A percentile compares a stretch with the other conserved stretches of the same genome.
Conservation (phyloP, 495 filamentous ascomycete species). For the Oidiodendron maius region DNA sequence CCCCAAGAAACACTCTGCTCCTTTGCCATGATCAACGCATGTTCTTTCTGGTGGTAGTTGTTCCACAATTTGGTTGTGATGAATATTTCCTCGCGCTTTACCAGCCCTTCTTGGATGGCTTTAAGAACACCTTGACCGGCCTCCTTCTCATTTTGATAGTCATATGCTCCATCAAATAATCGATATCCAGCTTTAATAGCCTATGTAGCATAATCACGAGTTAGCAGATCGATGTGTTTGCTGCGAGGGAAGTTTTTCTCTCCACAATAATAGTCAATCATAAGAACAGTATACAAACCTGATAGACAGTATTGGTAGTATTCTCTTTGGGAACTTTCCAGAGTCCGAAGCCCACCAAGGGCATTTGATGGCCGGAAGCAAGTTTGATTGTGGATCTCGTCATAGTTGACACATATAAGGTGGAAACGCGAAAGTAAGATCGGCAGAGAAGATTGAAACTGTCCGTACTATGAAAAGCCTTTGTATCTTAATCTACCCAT, state of each 20-base stretch:
- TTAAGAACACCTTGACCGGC: constrained; percentile 41
- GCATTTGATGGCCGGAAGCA: constrained; percentile 74
- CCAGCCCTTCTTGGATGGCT: constrained; percentile 58
- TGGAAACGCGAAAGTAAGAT: too few species aligned
- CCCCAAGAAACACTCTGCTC: constrained; percentile 56
- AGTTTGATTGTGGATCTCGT: constrained; percentile 41
- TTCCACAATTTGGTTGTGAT: constrained; percentile 79
- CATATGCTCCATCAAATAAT: constrained; percentile 53
- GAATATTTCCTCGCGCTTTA: constrained; percentile 73
- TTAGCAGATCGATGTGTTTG: too few species aligned
- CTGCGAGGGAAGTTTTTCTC: too few species aligned
- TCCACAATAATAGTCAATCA: too few species aligned
- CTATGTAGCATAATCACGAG: too few species aligned
- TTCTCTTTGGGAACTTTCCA: constrained; percentile 64
- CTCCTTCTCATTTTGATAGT: constrained; percentile 52
- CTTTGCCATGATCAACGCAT: constrained; percentile 45
- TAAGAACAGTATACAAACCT: too few species aligned
- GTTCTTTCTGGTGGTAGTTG: constrained; percentile 57
- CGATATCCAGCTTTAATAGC: constrained; percentile 65
- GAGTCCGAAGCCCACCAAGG: constrained; percentile 74
- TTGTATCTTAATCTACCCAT: too few species aligned
- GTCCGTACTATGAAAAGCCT: too few species aligned
- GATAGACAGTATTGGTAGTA: constrained; percentile 58
- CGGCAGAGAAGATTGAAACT: too few species aligned
- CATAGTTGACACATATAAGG: too few species aligned